A percentile compares a stretch with the other conserved stretches of the same genome.
phyloP scores from a whole-genome alignment of 2,329 filamentous ascomycete genomes.

The Ophiostoma ulmi region DNA sequence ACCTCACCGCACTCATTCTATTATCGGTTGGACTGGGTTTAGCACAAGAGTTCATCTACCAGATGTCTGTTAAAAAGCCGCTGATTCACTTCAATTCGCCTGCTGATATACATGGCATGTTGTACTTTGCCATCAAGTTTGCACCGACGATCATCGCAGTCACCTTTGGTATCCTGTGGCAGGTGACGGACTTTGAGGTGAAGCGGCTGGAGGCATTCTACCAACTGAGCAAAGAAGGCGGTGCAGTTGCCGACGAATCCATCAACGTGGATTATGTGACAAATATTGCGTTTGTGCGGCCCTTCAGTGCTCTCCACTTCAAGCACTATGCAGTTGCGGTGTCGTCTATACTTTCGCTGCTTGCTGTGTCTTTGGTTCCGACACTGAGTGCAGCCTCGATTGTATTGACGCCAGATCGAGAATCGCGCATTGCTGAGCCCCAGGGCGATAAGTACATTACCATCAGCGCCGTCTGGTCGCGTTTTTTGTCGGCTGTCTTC shows the following conservation, averaged over 20 bases:
- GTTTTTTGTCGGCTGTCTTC: conserved; percentile 54
- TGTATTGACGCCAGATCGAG: conserved; percentile 50
- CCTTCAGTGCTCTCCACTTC: conserved; percentile 56
- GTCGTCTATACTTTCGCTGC: conserved; percentile 58
- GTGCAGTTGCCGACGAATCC: conserved; percentile 58
- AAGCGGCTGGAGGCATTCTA: conserved; percentile 63
- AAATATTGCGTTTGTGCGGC: conserved; percentile 60
- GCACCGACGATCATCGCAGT: conserved; percentile 58
- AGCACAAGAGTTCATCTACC: conserved; percentile 52
- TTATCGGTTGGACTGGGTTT: conserved; percentile 50
- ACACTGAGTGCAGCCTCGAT: conserved; percentile 62
- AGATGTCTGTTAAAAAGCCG: conserved; percentile 41
- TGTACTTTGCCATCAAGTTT: conserved; percentile 61
- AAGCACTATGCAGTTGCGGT: conserved; percentile 64
- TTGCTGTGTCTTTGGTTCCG: conserved; percentile 64
- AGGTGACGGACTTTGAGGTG: conserved; percentile 61
- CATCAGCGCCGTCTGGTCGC: conserved; percentile 55
- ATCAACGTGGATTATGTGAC: conserved; percentile 73
- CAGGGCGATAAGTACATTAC: conserved; percentile 48
- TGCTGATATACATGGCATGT: conserved; percentile 44
- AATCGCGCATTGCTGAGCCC: conserved; percentile 40
- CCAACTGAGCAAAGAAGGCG: conserved; percentile 56
- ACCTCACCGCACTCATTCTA: conserved; percentile 49
- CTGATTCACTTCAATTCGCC: conserved; percentile 49
- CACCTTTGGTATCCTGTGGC: conserved; percentile 60